Conservation (phyloP, 129 eudicot species). For the Pseudognaphalium luteoalbum region DNA sequence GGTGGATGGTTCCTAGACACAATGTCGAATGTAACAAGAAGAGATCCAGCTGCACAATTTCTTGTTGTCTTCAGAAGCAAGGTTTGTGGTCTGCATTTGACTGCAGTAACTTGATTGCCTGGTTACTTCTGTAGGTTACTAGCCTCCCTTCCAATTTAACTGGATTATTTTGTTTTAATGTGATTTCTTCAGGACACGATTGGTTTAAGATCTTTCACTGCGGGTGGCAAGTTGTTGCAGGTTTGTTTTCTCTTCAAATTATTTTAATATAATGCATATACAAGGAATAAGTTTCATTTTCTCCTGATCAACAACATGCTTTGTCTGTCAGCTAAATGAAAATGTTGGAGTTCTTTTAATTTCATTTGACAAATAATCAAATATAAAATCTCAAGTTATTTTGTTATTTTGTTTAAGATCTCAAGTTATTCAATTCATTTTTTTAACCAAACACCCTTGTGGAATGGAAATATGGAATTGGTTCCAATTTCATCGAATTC, state of each 20-base stretch:
- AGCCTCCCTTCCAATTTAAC: background rate
- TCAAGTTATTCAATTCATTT: background rate
- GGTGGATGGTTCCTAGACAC: constrained; percentile 97
- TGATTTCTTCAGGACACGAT: constrained; percentile 75
- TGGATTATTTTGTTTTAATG: constrained; percentile 21
- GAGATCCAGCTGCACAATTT: constrained; percentile 99
- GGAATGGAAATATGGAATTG: no score
- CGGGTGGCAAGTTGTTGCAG: constrained; percentile 99
- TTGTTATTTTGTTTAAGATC: background rate
- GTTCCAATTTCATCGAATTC: no score
- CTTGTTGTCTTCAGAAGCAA: constrained; percentile 79
- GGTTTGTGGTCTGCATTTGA: constrained; percentile 43
- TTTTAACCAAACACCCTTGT: no score
- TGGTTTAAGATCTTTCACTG: constrained; percentile 96
- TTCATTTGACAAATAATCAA: background rate
- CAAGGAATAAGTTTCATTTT: constrained; percentile 1
- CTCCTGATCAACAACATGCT: background rate
- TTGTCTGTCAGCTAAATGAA: background rate
- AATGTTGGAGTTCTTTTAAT: background rate
- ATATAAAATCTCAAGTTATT: background rate
- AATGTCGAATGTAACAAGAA: constrained; percentile 66
- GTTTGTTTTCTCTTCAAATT: constrained; percentile 37
- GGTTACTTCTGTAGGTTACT: constrained; percentile 5
- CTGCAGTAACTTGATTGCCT: background rate
- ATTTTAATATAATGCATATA: background rate